phyloP scores from a whole-genome alignment of 208 protist genomes.

The Leishmania major region DNA sequence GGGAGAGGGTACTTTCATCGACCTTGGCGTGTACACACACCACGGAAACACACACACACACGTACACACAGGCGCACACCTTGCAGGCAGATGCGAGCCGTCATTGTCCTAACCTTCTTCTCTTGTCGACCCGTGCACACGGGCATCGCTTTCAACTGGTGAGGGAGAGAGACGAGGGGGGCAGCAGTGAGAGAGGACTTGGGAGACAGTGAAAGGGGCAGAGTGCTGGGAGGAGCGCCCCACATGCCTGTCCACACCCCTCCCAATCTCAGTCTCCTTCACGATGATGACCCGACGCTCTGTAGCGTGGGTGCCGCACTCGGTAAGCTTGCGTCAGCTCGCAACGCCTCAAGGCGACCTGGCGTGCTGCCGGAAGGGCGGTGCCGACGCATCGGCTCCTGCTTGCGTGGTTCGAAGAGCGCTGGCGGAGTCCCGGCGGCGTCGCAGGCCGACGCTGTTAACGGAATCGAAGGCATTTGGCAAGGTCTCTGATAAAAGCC shows the following conservation, averaged over 20 bases:
- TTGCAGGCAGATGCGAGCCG: neutral
- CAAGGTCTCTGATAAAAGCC: neutral
- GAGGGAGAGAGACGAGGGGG: neutral
- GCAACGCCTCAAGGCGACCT: conserved; percentile 4
- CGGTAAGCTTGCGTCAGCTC: conserved; percentile 1
- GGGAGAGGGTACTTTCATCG: no score
- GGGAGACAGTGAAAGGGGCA: neutral
- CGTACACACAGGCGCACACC: neutral
- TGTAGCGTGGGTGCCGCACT: conserved; percentile 30
- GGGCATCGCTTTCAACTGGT: neutral
- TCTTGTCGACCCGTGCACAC: neutral
- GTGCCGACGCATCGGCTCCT: conserved; percentile 33
- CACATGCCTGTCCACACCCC: neutral
- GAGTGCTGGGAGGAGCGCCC: neutral
- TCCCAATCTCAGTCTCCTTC: neutral
- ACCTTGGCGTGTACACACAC: no score
- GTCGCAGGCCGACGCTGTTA: neutral
- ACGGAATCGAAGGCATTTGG: neutral
- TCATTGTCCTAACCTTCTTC: neutral
- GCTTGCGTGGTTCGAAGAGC: conserved; percentile 41
- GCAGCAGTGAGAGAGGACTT: neutral
- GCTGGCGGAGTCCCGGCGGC: conserved; percentile 3
- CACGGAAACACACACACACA: neutral
- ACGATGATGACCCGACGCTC: conserved; percentile 15
- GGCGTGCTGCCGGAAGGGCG: conserved; percentile 24